Evolutionary conservation across 352 stramenopile species (phyloP).

Genomic region (Phytophthora litchii): DNA sequence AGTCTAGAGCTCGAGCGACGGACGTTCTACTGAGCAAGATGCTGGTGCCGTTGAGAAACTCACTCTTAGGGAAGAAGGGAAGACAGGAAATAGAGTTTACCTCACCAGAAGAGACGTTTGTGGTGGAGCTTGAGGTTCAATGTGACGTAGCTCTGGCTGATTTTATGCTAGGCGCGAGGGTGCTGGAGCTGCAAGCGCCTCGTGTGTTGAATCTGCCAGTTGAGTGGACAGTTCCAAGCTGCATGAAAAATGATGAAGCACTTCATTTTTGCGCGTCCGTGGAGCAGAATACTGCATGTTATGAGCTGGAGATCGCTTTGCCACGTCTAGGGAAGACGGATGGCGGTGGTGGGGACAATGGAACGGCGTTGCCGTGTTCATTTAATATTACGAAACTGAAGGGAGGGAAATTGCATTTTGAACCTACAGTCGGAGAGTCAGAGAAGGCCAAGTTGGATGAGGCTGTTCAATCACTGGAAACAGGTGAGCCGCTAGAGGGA

Average conservation of each 20-base stretch:
- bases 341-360: constrained; percentile 7
- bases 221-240: constrained; percentile 50
- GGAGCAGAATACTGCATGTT: constrained; percentile 51
- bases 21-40: constrained; percentile 47
- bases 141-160: constrained; percentile 59
- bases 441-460: neutral
- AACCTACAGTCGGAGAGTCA: constrained; percentile 8
- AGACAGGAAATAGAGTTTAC: constrained; percentile 31
- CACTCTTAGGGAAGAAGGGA: constrained; percentile 29
- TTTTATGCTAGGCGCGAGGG: constrained; percentile 46
- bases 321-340: constrained; percentile 24
- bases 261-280: constrained; percentile 35
- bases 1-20: constrained; percentile 27
- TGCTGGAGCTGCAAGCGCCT: constrained; percentile 47
- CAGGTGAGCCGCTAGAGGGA: constrained; percentile 24
- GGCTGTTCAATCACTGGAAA: neutral
- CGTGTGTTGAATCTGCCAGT: constrained; percentile 42
- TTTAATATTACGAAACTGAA: constrained; percentile 36
- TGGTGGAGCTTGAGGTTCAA: constrained; percentile 45
- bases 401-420: constrained; percentile 57
- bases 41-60: constrained; percentile 41
- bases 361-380: constrained; percentile 10
- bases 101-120: constrained; percentile 23
- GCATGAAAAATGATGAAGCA: constrained; percentile 58
- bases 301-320: constrained; percentile 59